Evolutionary conservation across 805 yeast species (phyloP).

Genomic region (Ogataea thermomethanolica): DNA sequence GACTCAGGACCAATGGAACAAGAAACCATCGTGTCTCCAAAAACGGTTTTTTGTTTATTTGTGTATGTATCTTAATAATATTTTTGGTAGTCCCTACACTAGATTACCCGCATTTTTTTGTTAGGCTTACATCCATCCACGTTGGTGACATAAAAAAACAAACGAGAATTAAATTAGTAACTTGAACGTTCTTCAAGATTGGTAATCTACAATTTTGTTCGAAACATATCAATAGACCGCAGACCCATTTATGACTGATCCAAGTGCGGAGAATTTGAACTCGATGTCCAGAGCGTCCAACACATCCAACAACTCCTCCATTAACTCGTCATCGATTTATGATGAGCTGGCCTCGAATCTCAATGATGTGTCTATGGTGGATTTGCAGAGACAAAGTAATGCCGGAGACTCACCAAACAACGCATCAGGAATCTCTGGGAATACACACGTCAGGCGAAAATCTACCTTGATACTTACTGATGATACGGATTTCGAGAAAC

Average conservation of each 20-base stretch:
- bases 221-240: background rate
- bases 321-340: constrained; percentile 9
- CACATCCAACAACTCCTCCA: constrained; percentile 8
- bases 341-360: constrained; percentile 15
- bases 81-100: too few species aligned
- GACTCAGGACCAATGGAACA: background rate
- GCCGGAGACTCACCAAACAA: background rate
- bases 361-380: constrained; percentile 37
- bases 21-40: background rate
- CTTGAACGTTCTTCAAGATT: background rate
- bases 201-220: background rate
- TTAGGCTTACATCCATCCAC: background rate
- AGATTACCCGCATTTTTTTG: background rate
- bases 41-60: background rate
- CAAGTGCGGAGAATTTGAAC: constrained; percentile 1
- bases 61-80: too few species aligned
- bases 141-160: constrained; percentile 5
- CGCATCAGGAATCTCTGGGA: constrained; percentile 2
- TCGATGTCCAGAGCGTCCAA: constrained; percentile 8
- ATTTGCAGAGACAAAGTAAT: constrained; percentile 22
- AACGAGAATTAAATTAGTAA: background rate
- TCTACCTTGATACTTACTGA: constrained; percentile 71
- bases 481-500: constrained; percentile 55
- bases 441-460: constrained; percentile 45
- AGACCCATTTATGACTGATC: background rate